Conservation (phyloP, 1,284 basidiomycete genomes). For the Cutaneotrichosporon sp. region DNA sequence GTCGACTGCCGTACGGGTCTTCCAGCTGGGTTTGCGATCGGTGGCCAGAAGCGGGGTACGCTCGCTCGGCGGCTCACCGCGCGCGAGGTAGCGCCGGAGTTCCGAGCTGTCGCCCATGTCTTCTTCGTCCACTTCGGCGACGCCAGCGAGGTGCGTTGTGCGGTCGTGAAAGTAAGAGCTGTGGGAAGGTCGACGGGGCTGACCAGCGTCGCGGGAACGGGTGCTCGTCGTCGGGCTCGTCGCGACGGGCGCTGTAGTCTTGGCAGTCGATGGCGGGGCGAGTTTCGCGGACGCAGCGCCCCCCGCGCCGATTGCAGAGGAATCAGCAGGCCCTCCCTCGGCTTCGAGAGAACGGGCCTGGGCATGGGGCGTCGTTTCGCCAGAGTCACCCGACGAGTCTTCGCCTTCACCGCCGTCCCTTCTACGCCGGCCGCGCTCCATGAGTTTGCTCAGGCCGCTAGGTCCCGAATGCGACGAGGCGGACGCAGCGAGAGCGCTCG, state of each 20-base stretch:
- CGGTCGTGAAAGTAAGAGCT: background rate
- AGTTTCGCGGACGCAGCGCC: background rate
- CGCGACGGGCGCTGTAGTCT: background rate
- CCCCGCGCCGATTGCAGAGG: no score
- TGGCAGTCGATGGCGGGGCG: background rate
- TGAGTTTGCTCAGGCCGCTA: slow-evolving; percentile 38
- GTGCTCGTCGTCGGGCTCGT: background rate
- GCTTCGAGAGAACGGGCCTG: background rate
- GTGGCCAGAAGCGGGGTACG: slow-evolving; percentile 12
- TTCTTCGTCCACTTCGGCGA: slow-evolving; percentile 14
- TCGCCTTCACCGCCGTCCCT: background rate
- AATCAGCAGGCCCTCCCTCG: no score
- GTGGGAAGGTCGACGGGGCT: background rate
- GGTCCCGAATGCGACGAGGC: slow-evolving; percentile 25
- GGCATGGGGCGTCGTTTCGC: slow-evolving; percentile 14
- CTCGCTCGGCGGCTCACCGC: slow-evolving; percentile 8
- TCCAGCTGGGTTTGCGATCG: slow-evolving; percentile 16
- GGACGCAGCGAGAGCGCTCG: background rate
- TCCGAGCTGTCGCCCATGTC: slow-evolving; percentile 9
- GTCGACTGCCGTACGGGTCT: slow-evolving; percentile 10
- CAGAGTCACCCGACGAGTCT: slow-evolving; percentile 4
- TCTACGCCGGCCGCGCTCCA: slow-evolving; percentile 24
- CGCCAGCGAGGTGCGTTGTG: background rate
- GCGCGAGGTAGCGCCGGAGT: slow-evolving; percentile 14
- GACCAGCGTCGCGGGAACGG: background rate